Conservation (phyloP, 2,329 filamentous ascomycete genomes). For the Diaporthe eres region DNA sequence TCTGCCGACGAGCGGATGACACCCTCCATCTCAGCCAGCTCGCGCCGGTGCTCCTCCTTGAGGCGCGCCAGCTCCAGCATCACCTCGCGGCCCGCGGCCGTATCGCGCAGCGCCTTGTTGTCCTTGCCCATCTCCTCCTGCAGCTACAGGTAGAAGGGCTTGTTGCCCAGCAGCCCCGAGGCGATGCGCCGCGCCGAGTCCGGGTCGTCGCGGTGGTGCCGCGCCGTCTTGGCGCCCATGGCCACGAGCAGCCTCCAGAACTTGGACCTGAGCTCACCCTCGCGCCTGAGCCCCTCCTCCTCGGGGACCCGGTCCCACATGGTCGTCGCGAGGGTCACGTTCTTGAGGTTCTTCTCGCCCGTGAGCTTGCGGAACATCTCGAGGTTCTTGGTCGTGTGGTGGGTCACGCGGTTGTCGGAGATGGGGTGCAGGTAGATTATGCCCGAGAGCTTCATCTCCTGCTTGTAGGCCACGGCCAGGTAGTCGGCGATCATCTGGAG, state of each 20-base stretch:
- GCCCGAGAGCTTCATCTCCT: slow-evolving; percentile 54
- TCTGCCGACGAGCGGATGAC: slow-evolving; percentile 46
- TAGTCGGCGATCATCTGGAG: slow-evolving; percentile 58
- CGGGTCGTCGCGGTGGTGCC: slow-evolving; percentile 37
- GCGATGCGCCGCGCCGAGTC: slow-evolving; percentile 46
- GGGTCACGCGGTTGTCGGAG: slow-evolving; percentile 56
- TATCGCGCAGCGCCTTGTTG: slow-evolving; percentile 63
- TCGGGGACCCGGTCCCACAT: slow-evolving; percentile 57
- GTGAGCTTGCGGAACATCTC: slow-evolving; percentile 60
- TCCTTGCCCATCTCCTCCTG: slow-evolving; percentile 76
- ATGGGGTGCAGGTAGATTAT: slow-evolving; percentile 64
- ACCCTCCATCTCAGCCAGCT: slow-evolving; percentile 70
- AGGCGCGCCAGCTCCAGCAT: slow-evolving; percentile 70
- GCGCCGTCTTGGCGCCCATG: slow-evolving; percentile 48
- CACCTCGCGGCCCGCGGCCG: slow-evolving; percentile 64
- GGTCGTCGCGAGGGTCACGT: slow-evolving; percentile 59
- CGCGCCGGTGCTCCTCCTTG: slow-evolving; percentile 70
- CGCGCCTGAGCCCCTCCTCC: slow-evolving; percentile 46
- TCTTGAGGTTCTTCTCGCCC: slow-evolving; percentile 55
- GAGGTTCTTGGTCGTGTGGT: slow-evolving; percentile 56
- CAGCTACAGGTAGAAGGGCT: slow-evolving; percentile 76
- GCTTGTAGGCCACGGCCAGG: slow-evolving; percentile 51
- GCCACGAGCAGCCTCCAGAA: slow-evolving; percentile 55
- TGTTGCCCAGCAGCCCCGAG: slow-evolving; percentile 64
- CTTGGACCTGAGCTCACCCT: slow-evolving; percentile 52